phyloP scores from a whole-genome alignment of 345 rosid genomes.

The Dipteronia dyeriana region DNA sequence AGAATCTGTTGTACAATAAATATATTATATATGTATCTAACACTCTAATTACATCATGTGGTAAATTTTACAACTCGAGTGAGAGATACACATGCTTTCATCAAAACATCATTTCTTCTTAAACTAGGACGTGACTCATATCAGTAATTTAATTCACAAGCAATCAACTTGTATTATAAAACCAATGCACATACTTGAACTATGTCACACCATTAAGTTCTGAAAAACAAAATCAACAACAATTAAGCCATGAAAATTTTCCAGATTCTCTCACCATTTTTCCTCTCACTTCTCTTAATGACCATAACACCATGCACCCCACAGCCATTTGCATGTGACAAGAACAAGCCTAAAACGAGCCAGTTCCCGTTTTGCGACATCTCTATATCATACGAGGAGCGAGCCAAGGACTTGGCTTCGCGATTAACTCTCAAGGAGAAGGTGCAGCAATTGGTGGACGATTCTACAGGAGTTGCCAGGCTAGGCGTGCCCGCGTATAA shows the following conservation, averaged over 20 bases:
- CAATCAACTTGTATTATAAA: constrained; percentile 18
- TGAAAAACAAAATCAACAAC: background rate
- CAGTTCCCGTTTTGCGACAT: constrained; percentile 46
- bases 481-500: constrained; percentile 60
- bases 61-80: too few species aligned
- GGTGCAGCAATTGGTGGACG: constrained; percentile 53
- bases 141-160: constrained; percentile 25
- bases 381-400: constrained; percentile 41
- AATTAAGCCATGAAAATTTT: constrained; percentile 17
- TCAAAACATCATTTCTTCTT: constrained; percentile 11
- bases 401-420: constrained; percentile 50
- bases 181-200: background rate
- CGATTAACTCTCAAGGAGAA: constrained; percentile 57
- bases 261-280: constrained; percentile 8
- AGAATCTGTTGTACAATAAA: background rate
- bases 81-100: too few species aligned
- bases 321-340: constrained; percentile 49
- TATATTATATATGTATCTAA: too few species aligned
- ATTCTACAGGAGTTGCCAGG: constrained; percentile 47
- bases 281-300: constrained; percentile 22
- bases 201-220: background rate
- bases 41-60: too few species aligned
- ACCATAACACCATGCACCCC: constrained; percentile 13
- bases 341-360: constrained; percentile 30
- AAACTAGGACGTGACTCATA: constrained; percentile 5